Conservation (phyloP, 2,329 filamentous ascomycete species). For the Fusarium liriodendri region DNA sequence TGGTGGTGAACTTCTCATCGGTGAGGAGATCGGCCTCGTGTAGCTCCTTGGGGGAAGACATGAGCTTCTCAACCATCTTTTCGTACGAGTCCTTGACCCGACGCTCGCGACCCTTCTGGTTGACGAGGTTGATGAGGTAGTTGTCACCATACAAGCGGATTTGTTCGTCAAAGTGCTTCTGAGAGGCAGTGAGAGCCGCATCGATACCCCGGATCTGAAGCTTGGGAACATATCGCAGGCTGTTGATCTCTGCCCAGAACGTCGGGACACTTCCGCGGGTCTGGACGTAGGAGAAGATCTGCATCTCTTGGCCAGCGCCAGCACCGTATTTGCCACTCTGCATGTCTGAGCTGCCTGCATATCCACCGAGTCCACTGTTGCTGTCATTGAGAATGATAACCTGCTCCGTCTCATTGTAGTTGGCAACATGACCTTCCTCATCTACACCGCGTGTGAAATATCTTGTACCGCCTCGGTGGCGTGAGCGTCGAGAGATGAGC, state of each 20-base stretch:
- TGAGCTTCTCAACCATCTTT: slow-evolving; percentile 82
- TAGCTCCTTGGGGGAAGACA: slow-evolving; percentile 75
- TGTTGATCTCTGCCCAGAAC: slow-evolving; percentile 97
- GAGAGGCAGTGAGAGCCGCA: slow-evolving; percentile 80
- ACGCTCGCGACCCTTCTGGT: slow-evolving; percentile 92
- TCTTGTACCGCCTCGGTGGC: slow-evolving; percentile 88
- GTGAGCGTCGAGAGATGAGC: slow-evolving; percentile 88
- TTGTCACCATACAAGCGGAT: slow-evolving; percentile 95
- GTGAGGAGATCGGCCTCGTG: slow-evolving; percentile 73
- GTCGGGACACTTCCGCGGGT: slow-evolving; percentile 96
- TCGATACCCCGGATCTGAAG: slow-evolving; percentile 89
- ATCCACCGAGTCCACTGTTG: slow-evolving; percentile 79
- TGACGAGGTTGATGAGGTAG: slow-evolving; percentile 96
- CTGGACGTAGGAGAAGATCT: slow-evolving; percentile 94
- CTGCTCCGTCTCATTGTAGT: slow-evolving; percentile 99
- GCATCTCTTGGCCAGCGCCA: slow-evolving; percentile 76
- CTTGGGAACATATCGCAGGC: slow-evolving; percentile 89
- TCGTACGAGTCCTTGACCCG: slow-evolving; percentile 94
- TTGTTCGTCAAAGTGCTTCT: slow-evolving; percentile 92
- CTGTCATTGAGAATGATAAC: slow-evolving; percentile 88
- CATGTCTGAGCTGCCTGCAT: slow-evolving; percentile 80
- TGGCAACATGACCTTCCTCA: slow-evolving; percentile 93
- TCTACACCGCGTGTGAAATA: slow-evolving; percentile 97
- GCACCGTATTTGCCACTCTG: slow-evolving; percentile 76
- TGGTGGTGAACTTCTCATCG: slow-evolving; percentile 82